Percentiles rank a stretch among this genome's conserved stretches.
These are phyloP conservation scores for Pisolithus albus DNA, from an alignment of 768 basidiomycete species.

Conservation along the genomic window DNA sequence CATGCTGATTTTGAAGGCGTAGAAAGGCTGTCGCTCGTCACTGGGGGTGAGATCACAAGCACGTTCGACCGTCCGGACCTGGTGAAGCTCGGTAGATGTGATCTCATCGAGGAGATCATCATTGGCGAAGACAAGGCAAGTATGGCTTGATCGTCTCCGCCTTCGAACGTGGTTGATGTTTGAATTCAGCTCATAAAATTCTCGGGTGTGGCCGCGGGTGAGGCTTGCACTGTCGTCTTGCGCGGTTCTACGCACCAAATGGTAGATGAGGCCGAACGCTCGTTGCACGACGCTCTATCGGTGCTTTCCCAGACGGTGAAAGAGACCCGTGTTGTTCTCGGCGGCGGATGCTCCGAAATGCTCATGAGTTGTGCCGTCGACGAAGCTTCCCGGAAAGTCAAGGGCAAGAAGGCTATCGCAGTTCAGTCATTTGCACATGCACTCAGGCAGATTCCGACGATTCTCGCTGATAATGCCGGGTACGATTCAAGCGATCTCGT, in stretches of 20 bases:
- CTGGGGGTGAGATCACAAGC: constrained; percentile 94
- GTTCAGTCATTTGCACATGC: constrained; percentile 88
- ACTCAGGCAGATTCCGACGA: constrained; percentile 90
- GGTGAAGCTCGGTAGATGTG: constrained; percentile 89
- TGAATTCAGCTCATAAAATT: constrained; percentile 89
- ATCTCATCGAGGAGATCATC: constrained; percentile 97
- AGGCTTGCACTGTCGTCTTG: constrained; percentile 96
- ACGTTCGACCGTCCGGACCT: constrained; percentile 92
- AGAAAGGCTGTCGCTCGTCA: constrained; percentile 90
- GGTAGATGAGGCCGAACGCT: constrained; percentile 98
- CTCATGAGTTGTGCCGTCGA: constrained; percentile 94
- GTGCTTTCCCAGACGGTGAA: constrained; percentile 97
- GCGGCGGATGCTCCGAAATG: constrained; percentile 98
- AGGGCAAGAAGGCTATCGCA: constrained; percentile 94
- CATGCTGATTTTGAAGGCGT: constrained; percentile 99
- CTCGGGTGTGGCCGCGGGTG: constrained; percentile 95
- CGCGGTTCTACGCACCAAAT: constrained; percentile 97
- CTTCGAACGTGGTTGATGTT: background rate
- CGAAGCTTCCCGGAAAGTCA: constrained; percentile 73
- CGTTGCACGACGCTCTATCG: constrained; percentile 93
- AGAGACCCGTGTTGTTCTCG: constrained; percentile 90
- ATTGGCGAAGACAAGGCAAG: constrained; percentile 97
- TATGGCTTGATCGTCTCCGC: background rate
- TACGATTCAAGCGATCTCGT: constrained; percentile 97
- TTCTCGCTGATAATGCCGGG: constrained; percentile 95